Percentiles rank a stretch among this genome's conserved stretches.
Evolutionary conservation across 2,329 filamentous ascomycete species (phyloP).

Genomic region (Botrytis squamosa): DNA sequence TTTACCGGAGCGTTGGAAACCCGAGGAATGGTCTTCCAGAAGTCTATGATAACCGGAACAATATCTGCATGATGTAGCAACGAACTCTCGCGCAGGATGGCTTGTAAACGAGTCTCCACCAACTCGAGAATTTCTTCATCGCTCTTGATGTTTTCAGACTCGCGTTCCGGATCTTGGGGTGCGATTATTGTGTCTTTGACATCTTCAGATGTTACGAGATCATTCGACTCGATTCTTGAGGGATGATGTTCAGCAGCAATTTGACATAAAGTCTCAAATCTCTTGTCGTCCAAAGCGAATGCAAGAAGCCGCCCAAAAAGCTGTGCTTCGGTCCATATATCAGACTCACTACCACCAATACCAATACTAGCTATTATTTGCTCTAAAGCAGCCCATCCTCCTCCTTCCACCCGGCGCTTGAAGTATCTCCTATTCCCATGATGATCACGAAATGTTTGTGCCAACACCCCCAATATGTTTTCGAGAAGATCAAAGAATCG

Average conservation of each 20-base stretch:
- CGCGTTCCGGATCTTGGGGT: neutral
- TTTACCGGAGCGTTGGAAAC: constrained; percentile 46
- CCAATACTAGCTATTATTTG: constrained; percentile 69
- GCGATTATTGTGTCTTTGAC: neutral
- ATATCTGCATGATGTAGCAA: constrained; percentile 62
- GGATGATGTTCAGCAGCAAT: constrained; percentile 42
- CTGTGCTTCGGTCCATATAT: constrained; percentile 66
- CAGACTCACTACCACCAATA: constrained; percentile 62
- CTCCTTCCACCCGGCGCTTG: constrained; percentile 68
- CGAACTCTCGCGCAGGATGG: constrained; percentile 52
- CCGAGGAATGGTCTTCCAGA: constrained; percentile 62
- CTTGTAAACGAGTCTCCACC: constrained; percentile 44
- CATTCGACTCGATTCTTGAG: constrained; percentile 8
- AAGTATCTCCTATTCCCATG: constrained; percentile 89
- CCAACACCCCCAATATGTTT: constrained; percentile 69
- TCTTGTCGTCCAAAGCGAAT: constrained; percentile 77
- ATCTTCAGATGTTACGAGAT: neutral
- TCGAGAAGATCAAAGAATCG: constrained; percentile 69
- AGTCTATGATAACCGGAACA: constrained; percentile 58
- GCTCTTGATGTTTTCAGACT: constrained; percentile 7
- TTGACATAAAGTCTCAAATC: constrained; percentile 67
- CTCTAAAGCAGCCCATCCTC: constrained; percentile 76
- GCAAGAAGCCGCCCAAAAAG: constrained; percentile 80
- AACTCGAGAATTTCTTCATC: constrained; percentile 34
- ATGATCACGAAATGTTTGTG: constrained; percentile 66